Base-by-base conservation (phyloP, 305 asterid genomes). In the Caryopteris hybrid region DNA sequence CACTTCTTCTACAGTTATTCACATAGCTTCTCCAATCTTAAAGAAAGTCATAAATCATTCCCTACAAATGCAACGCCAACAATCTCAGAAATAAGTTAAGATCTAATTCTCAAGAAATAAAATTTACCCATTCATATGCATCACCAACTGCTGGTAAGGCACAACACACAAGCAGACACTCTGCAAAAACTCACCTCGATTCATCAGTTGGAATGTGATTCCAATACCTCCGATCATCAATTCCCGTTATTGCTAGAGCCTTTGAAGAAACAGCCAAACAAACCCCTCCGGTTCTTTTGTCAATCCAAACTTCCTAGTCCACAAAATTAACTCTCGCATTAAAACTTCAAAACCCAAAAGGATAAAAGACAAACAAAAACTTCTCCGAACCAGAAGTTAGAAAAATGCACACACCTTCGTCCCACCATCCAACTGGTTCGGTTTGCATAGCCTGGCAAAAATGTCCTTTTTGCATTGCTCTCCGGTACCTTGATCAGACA, bases 191-290 rank as follows among this genome's bases (percentile, higher is more conserved):
- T 45, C 48, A 92, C 95, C 98, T 87, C 16, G 96, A 89, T 68
- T 89, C 92, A 52, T 79, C 74, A 3, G 86, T 87, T 4, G 84
- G 61, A 76, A 86, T 81, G 77, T 83, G 86, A 81, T 79, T 92
- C 96, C 98, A 89, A 66, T 92, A 89, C 61, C 98, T 79, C 76
- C 98, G 85, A 68, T 92, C 98, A 83, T 87, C 92, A 12, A 92
- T 92, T 10, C 98, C 98, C 0, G 96, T 92, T 3, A 92, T 89
- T n/a, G 79, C 22, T 83, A 92, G 62, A 33, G 88, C 95, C 84
- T 82, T 84, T 12, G 90, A 86, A 21, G 96, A 87, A 63, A 92
- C 80, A 18, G 92, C 85, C 75, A 89, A 73, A 58, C 89, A 92
- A 12, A 84, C 82, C 34, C 91, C 96, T 69, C 92, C 92, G 0